Percentiles rank a stretch among this genome's conserved stretches.
Conservation (phyloP, 2,329 filamentous ascomycete species). For the Sordariomycetes sp. region DNA sequence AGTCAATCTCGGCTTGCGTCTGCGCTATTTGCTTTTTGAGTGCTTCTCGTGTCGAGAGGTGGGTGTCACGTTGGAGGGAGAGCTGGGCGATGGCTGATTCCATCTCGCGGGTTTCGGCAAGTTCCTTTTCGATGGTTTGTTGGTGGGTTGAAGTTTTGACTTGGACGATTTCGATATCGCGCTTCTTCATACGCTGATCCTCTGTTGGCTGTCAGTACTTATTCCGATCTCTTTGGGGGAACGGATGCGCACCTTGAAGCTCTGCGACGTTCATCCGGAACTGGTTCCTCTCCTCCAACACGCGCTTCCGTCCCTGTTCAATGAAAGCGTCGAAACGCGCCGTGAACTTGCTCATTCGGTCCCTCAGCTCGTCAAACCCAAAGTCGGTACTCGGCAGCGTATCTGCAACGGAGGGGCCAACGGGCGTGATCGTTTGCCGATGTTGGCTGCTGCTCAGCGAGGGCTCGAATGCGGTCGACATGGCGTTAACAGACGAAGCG, state of each 20-base stretch:
- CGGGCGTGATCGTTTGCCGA: slow-evolving; percentile 48
- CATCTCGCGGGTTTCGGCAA: slow-evolving; percentile 69
- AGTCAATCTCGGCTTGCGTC: slow-evolving; percentile 61
- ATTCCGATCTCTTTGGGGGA: neutral
- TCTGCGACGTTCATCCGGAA: slow-evolving; percentile 88
- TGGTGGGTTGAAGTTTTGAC: slow-evolving; percentile 63
- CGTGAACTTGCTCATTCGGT: slow-evolving; percentile 90
- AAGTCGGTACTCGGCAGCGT: slow-evolving; percentile 86
- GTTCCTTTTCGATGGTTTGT: slow-evolving; percentile 67
- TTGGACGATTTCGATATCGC: slow-evolving; percentile 75
- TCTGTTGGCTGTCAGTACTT: slow-evolving; percentile 41
- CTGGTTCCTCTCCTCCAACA: slow-evolving; percentile 87
- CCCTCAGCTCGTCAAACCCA: slow-evolving; percentile 89
- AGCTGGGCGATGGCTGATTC: slow-evolving; percentile 51
- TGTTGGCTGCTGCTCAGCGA: slow-evolving; percentile 56
- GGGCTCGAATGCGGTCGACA: slow-evolving; percentile 57
- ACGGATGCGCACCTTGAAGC: slow-evolving; percentile 73
- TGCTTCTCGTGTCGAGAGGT: slow-evolving; percentile 45
- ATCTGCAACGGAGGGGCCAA: slow-evolving; percentile 61
- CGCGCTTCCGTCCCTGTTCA: slow-evolving; percentile 78
- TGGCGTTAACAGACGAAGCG: slow-evolving; percentile 22
- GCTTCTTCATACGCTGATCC: slow-evolving; percentile 82
- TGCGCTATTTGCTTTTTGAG: slow-evolving; percentile 55
- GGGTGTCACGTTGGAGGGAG: slow-evolving; percentile 49
- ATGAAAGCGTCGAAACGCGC: slow-evolving; percentile 89